These are phyloP conservation scores for Populus tomentosa DNA, from an alignment of 441 rosid genomes.

Conservation along the genomic window DNA sequence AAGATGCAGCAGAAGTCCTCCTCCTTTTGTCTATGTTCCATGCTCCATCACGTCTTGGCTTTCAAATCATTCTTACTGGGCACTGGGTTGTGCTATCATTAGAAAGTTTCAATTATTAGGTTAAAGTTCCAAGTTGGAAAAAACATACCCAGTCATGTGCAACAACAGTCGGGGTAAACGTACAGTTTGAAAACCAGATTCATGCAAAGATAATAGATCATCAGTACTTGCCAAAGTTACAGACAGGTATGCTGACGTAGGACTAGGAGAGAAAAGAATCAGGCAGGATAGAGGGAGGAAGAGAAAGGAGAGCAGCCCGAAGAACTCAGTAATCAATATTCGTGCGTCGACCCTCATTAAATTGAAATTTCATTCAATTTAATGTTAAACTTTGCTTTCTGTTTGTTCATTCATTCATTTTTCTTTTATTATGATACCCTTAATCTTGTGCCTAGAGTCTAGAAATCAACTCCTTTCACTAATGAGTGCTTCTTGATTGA, in stretches of 20 bases:
- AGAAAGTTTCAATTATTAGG: too few relatives aligned
- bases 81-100: neutral
- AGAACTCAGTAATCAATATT: neutral
- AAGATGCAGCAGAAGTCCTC: neutral
- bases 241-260: neutral
- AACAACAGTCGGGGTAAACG: neutral
- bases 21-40: neutral
- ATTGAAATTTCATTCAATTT: too few relatives aligned
- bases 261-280: neutral
- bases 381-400: neutral
- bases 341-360: neutral
- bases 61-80: neutral
- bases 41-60: neutral
- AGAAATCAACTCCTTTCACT: neutral
- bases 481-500: slow-evolving; percentile 27
- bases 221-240: neutral
- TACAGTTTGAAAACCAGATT: neutral
- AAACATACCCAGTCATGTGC: neutral
- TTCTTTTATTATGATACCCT: neutral
- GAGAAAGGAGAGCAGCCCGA: neutral
- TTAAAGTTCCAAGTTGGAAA: neutral
- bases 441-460: slow-evolving; percentile 14
- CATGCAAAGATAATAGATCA: neutral
- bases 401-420: neutral
- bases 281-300: neutral